Percentiles rank a stretch among this genome's conserved stretches.
Evolutionary conservation across 495 filamentous ascomycete species (phyloP).

Genomic region (Xylaria sp.): DNA sequence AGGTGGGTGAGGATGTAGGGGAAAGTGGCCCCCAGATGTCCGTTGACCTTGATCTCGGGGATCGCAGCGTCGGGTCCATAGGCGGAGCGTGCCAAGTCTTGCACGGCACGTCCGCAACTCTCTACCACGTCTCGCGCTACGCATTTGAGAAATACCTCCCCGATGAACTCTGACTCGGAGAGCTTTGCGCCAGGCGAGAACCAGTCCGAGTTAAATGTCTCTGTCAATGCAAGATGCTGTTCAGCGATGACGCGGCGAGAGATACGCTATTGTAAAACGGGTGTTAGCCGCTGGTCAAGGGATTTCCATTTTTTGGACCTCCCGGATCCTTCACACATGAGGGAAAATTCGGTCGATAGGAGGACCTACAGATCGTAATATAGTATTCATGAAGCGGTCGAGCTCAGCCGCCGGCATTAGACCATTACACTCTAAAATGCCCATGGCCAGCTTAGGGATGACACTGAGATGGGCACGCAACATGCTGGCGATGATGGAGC

Average conservation of each 20-base stretch:
- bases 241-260: slow-evolving; percentile 96
- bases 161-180: slow-evolving; percentile 84
- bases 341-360: neutral
- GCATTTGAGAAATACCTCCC: slow-evolving; percentile 94
- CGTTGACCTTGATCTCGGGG: slow-evolving; percentile 83
- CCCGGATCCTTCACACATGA: neutral
- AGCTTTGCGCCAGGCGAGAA: slow-evolving; percentile 84
- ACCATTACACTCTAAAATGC: slow-evolving; percentile 84
- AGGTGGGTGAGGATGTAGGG: slow-evolving; percentile 96
- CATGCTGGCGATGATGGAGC: slow-evolving; percentile 77
- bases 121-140: slow-evolving; percentile 89
- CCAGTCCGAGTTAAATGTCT: slow-evolving; percentile 92
- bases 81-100: slow-evolving; percentile 70
- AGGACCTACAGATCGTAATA: slow-evolving; percentile 79
- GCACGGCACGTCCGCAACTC: slow-evolving; percentile 75
- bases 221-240: slow-evolving; percentile 94
- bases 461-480: slow-evolving; percentile 89
- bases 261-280: slow-evolving; percentile 68
- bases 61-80: slow-evolving; percentile 73
- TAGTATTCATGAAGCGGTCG: slow-evolving; percentile 94
- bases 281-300: neutral
- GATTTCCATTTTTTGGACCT: slow-evolving; percentile 9
- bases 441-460: slow-evolving; percentile 93
- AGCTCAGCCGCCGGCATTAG: slow-evolving; percentile 79
- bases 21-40: slow-evolving; percentile 88